A percentile compares a stretch with the other conserved stretches of the same genome.
phyloP scores from a whole-genome alignment of 2,329 filamentous ascomycete genomes.

The Plenodomus biglobosus region DNA sequence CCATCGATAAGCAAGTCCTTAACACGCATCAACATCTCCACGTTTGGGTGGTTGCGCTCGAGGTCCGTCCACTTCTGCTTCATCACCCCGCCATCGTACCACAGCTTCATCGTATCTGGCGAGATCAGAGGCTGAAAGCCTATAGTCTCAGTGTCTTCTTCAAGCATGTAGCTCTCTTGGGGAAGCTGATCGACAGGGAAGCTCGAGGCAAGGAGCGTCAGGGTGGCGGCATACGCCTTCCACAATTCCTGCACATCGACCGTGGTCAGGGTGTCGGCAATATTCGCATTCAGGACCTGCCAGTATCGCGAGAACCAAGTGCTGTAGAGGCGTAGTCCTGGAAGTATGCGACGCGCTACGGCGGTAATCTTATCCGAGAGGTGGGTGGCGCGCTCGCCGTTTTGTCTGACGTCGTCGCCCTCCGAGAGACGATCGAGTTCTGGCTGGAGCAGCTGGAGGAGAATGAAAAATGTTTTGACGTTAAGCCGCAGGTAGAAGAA shows the following conservation, averaged over 20 bases:
- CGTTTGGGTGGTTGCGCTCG: slow-evolving; percentile 58
- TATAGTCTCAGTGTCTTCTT: slow-evolving; percentile 68
- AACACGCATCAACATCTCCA: slow-evolving; percentile 68
- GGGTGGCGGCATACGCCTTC: slow-evolving; percentile 64
- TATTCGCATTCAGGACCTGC: slow-evolving; percentile 56
- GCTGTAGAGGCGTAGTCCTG: slow-evolving; percentile 67
- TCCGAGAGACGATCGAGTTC: slow-evolving; percentile 64
- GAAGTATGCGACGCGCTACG: slow-evolving; percentile 62
- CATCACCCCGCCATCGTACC: slow-evolving; percentile 50
- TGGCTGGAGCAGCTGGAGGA: slow-evolving; percentile 70
- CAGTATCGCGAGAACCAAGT: slow-evolving; percentile 65
- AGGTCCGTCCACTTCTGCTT: slow-evolving; percentile 60
- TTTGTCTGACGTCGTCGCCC: slow-evolving; percentile 50
- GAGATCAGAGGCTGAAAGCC: slow-evolving; percentile 64
- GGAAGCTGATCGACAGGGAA: slow-evolving; percentile 62
- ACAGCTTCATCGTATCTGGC: slow-evolving; percentile 54
- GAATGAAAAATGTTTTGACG: slow-evolving; percentile 70
- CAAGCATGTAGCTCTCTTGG: slow-evolving; percentile 63
- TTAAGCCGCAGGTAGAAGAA: slow-evolving; percentile 76
- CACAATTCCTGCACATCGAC: slow-evolving; percentile 64
- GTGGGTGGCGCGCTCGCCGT: slow-evolving; percentile 35
- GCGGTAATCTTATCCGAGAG: slow-evolving; percentile 57
- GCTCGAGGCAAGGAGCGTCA: slow-evolving; percentile 60
- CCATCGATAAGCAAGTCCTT: slow-evolving; percentile 65
- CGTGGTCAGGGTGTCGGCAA: slow-evolving; percentile 57